phyloP scores from a whole-genome alignment of 805 yeast species.

The Candida patagonica region DNA sequence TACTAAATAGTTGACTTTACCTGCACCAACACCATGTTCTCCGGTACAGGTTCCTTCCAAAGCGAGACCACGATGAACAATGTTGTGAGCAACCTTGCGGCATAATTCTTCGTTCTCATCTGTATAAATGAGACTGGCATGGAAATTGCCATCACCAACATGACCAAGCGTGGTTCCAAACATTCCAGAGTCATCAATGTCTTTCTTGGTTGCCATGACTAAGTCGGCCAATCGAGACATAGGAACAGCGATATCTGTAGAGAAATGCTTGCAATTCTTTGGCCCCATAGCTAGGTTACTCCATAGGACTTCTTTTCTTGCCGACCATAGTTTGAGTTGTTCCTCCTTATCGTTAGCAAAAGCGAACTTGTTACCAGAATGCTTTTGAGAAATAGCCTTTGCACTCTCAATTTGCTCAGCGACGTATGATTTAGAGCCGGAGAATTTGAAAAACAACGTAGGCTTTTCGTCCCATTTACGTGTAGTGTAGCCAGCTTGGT shows the following conservation, averaged over 20 bases:
- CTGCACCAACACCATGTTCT: slow-evolving; percentile 76
- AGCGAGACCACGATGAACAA: slow-evolving; percentile 57
- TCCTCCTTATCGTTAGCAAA: slow-evolving; percentile 54
- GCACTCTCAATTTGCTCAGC: slow-evolving; percentile 41
- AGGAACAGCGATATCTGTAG: slow-evolving; percentile 82
- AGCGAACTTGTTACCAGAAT: slow-evolving; percentile 50
- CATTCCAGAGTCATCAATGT: slow-evolving; percentile 41
- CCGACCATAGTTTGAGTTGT: slow-evolving; percentile 62
- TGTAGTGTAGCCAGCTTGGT: slow-evolving; percentile 42
- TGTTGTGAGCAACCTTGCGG: slow-evolving; percentile 42
- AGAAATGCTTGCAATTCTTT: slow-evolving; percentile 45
- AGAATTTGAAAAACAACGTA: slow-evolving; percentile 55
- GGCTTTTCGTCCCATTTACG: slow-evolving; percentile 51
- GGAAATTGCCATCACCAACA: slow-evolving; percentile 80
- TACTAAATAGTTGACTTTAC: slow-evolving; percentile 53
- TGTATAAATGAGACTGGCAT: slow-evolving; percentile 40
- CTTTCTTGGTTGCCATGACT: slow-evolving; percentile 53
- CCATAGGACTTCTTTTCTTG: slow-evolving; percentile 64
- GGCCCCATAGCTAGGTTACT: slow-evolving; percentile 61
- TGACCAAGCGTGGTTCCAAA: slow-evolving; percentile 62
- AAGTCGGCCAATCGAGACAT: slow-evolving; percentile 57
- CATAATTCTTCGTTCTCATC: slow-evolving; percentile 37
- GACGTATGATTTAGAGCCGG: slow-evolving; percentile 37
- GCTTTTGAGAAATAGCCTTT: slow-evolving; percentile 39
- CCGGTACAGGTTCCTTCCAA: slow-evolving; percentile 82